phyloP scores from a whole-genome alignment of 2,329 filamentous ascomycete genomes.

The Cladosporium austrohemisphaericum region DNA sequence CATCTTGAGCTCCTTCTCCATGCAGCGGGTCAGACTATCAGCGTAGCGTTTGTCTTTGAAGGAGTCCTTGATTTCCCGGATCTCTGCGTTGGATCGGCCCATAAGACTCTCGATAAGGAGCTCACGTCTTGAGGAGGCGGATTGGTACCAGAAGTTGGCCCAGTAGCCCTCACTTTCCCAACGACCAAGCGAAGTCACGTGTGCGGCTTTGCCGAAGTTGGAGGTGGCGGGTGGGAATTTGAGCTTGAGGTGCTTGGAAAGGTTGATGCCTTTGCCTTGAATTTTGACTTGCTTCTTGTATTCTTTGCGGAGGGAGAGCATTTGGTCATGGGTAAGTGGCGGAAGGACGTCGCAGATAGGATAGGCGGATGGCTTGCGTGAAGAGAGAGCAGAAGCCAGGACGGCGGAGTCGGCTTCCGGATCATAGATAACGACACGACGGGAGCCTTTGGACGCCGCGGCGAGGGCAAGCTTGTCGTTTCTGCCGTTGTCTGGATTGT shows the following conservation, averaged over 20 bases:
- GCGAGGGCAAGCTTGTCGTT: conserved; percentile 19
- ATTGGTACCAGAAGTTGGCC: conserved; percentile 97
- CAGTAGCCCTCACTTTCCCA: conserved; percentile 97
- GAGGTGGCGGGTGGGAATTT: conserved; percentile 58
- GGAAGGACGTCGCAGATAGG: conserved; percentile 81
- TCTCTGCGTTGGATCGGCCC: conserved; percentile 84
- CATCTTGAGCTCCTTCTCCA: conserved; percentile 87
- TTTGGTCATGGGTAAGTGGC: conserved; percentile 77
- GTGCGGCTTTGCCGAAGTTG: conserved; percentile 84
- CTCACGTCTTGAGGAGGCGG: conserved; percentile 77
- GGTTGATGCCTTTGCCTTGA: conserved; percentile 74
- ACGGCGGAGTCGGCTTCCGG: conserved; percentile 72
- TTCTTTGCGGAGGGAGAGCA: conserved; percentile 78
- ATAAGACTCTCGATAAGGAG: conserved; percentile 90
- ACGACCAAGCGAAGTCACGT: conserved; percentile 79
- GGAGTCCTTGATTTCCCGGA: conserved; percentile 76
- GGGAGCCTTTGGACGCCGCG: conserved; percentile 46
- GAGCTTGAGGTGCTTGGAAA: conserved; percentile 80
- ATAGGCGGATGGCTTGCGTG: conserved; percentile 62
- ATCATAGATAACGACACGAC: conserved; percentile 74
- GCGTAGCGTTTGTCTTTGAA: conserved; percentile 91
- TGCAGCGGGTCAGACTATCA: conserved; percentile 76
- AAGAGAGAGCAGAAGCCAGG: conserved; percentile 71
- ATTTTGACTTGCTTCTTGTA: conserved; percentile 90
- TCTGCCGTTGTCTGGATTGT: conserved; percentile 19